These are phyloP conservation scores for Urochloa ruziziensis DNA, from an alignment of 176 grass and related monocot genomes.

Conservation along the genomic window DNA sequence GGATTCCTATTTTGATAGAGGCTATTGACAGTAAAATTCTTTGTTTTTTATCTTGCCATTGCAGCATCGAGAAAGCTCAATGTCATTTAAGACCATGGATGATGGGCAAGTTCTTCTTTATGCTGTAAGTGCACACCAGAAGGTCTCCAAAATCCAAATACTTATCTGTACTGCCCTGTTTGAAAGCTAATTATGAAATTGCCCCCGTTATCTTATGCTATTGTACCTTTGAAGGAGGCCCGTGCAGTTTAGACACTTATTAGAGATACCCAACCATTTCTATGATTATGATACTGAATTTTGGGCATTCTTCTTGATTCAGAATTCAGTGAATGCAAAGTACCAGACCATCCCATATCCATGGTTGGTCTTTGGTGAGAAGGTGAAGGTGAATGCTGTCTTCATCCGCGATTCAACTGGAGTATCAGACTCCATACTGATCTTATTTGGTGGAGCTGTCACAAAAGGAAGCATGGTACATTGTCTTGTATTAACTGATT, in stretches of 20 bases:
- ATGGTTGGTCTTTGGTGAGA: constrained; percentile 96
- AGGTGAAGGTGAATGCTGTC: constrained; percentile 91
- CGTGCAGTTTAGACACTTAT: neutral
- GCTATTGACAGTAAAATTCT: neutral
- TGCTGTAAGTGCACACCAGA: constrained; percentile 60
- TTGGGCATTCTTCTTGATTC: constrained; percentile 26
- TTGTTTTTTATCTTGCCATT: constrained; percentile 31
- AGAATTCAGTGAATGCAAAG: constrained; percentile 95
- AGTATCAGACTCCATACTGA: constrained; percentile 87
- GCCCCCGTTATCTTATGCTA: neutral
- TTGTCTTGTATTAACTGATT: neutral
- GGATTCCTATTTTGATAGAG: neutral
- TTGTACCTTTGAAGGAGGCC: neutral
- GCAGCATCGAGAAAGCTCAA: constrained; percentile 91
- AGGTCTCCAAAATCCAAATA: neutral
- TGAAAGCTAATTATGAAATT: neutral
- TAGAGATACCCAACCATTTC: neutral
- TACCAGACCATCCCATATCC: constrained; percentile 91
- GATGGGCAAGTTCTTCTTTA: constrained; percentile 97
- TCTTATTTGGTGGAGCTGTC: constrained; percentile 83
- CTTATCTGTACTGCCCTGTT: neutral
- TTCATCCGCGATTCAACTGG: constrained; percentile 93
- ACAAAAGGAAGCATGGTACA: constrained; percentile 69
- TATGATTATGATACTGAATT: neutral
- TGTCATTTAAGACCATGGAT: constrained; percentile 99